Conservation (phyloP, 1,284 basidiomycete species). For the Apiotrichum porosum region DNA sequence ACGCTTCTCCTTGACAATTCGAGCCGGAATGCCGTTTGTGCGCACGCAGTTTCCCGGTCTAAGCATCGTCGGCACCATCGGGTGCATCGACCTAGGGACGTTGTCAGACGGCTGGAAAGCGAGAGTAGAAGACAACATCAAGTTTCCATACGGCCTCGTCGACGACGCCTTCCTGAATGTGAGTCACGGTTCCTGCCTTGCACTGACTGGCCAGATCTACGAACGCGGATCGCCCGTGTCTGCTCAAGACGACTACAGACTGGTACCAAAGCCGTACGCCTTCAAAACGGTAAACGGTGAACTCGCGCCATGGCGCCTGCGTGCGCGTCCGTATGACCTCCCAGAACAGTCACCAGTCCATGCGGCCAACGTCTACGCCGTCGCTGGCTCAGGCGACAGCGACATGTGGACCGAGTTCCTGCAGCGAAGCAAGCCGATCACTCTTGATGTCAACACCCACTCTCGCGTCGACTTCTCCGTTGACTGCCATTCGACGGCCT, state of each 20-base stretch:
- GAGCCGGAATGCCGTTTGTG: slow-evolving; percentile 27
- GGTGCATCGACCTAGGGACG: slow-evolving; percentile 12
- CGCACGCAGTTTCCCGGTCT: slow-evolving; percentile 22
- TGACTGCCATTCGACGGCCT: slow-evolving; percentile 28
- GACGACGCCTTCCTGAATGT: slow-evolving; percentile 34
- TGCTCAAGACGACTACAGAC: neutral
- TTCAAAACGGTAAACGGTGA: slow-evolving; percentile 26
- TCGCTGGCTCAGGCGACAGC: too few relatives aligned
- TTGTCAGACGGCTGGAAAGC: slow-evolving; percentile 14
- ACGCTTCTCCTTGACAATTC: slow-evolving; percentile 20
- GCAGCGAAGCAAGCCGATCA: neutral
- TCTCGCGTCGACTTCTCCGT: slow-evolving; percentile 22
- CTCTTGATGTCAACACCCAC: neutral
- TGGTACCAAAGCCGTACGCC: slow-evolving; percentile 10
- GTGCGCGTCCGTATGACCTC: slow-evolving; percentile 4
- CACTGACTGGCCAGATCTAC: too few relatives aligned
- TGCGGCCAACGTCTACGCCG: slow-evolving; percentile 8
- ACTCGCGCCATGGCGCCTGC: slow-evolving; percentile 21
- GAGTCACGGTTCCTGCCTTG: too few relatives aligned
- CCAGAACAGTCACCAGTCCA: slow-evolving; percentile 16
- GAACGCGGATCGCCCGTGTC: slow-evolving; percentile 18
- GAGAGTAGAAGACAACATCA: slow-evolving; percentile 11
- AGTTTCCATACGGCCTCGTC: slow-evolving; percentile 18
- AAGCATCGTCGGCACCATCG: slow-evolving; percentile 17
- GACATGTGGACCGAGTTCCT: too few relatives aligned